These are phyloP conservation scores for Candida neerlandica DNA, from an alignment of 1,139 yeast species.

Conservation along the genomic window DNA sequence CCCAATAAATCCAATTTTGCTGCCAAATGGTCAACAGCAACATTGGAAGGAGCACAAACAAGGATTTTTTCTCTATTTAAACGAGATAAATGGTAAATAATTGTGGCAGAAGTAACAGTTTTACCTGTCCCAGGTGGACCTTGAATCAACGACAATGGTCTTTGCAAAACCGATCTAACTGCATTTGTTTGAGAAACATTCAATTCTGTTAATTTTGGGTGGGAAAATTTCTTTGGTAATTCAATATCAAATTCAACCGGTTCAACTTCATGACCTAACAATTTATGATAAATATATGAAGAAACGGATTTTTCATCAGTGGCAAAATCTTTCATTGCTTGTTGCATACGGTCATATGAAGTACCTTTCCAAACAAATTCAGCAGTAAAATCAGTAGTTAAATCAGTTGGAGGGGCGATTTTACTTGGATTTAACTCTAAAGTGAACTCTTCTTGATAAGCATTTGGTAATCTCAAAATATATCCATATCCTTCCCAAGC, in stretches of 20 bases:
- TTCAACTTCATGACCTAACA: conserved; percentile 80
- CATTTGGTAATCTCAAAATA: conserved; percentile 71
- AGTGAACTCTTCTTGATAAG: conserved; percentile 69
- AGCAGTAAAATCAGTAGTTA: conserved; percentile 72
- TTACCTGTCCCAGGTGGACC: conserved; percentile 99
- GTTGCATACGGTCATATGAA: conserved; percentile 82
- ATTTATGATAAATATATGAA: conserved; percentile 74
- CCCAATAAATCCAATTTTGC: conserved; percentile 68
- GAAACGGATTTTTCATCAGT: conserved; percentile 70
- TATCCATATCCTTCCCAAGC: conserved; percentile 77
- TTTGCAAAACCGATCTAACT: conserved; percentile 66
- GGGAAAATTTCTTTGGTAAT: conserved; percentile 63
- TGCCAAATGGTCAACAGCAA: conserved; percentile 92
- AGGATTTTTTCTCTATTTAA: conserved; percentile 60
- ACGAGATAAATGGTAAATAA: conserved; percentile 73
- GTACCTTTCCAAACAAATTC: conserved; percentile 92
- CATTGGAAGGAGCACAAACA: conserved; percentile 95
- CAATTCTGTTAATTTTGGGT: conserved; percentile 67
- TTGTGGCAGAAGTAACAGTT: conserved; percentile 91
- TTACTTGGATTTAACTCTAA: conserved; percentile 58
- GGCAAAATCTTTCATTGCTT: conserved; percentile 74
- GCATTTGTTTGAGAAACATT: conserved; percentile 83
- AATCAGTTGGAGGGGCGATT: conserved; percentile 61
- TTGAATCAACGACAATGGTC: conserved; percentile 84
- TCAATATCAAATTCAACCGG: conserved; percentile 62